Conservation (phyloP, 2,329 filamentous ascomycete species). For the Aspergillus pseudonomiae region DNA sequence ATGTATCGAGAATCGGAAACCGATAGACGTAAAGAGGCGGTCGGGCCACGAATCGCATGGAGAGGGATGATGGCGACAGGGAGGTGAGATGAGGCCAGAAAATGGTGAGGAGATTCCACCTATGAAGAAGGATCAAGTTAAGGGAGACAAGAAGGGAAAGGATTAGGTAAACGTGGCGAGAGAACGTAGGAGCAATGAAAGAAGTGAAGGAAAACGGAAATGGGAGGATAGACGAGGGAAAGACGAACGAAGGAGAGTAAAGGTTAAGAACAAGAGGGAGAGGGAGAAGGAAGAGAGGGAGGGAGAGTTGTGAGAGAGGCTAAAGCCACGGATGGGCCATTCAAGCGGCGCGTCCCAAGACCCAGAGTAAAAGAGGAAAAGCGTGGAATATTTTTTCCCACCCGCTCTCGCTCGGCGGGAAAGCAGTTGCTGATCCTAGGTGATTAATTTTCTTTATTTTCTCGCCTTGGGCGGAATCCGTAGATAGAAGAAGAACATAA, state of each 20-base stretch:
- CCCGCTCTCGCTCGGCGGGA: conserved; percentile 17
- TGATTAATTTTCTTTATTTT: neutral
- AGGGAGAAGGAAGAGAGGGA: conserved; percentile 16
- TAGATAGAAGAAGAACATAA: conserved; percentile 1
- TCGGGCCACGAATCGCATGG: conserved; percentile 29
- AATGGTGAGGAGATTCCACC: conserved; percentile 7
- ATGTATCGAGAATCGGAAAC: conserved; percentile 24
- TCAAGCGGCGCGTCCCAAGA: conserved; percentile 28
- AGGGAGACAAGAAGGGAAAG: conserved; percentile 13
- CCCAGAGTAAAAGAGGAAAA: conserved; percentile 31
- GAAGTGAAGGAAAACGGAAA: conserved; percentile 16
- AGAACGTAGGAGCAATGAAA: conserved; percentile 8
- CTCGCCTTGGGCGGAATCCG: neutral
- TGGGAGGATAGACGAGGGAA: conserved; percentile 16
- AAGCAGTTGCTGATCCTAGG: conserved; percentile 4
- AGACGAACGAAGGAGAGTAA: conserved; percentile 15
- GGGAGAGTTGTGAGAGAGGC: conserved; percentile 13
- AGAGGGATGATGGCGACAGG: conserved; percentile 11
- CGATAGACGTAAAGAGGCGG: conserved; percentile 22
- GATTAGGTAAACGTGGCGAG: conserved; percentile 8
- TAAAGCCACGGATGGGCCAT: conserved; percentile 31
- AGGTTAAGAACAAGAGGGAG: conserved; percentile 16
- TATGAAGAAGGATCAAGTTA: conserved; percentile 10
- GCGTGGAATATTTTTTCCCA: conserved; percentile 26
- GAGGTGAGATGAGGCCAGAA: conserved; percentile 1